These are phyloP conservation scores for Teratosphaeria nubilosa DNA, from an alignment of 2,329 filamentous ascomycete species.

Conservation along the genomic window DNA sequence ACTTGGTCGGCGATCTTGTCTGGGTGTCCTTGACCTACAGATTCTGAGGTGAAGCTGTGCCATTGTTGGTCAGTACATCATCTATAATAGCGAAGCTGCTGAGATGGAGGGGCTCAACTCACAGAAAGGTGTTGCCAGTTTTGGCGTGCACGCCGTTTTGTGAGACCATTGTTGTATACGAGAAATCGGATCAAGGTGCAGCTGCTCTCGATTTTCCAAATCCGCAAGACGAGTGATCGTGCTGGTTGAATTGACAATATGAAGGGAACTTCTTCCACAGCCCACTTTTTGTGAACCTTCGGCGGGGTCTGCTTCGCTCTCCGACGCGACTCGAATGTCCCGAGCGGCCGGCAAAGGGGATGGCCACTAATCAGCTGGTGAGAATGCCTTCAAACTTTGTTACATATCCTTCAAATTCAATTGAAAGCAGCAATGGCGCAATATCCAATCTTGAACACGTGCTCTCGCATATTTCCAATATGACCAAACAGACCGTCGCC, in stretches of 20 bases:
- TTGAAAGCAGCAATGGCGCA: background rate
- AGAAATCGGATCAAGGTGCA: background rate
- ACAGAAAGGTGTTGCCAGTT: slow-evolving; percentile 1
- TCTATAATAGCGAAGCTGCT: background rate
- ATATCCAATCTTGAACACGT: background rate
- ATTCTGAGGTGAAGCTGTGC: slow-evolving; percentile 41
- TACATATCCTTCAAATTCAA: background rate
- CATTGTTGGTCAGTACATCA: background rate
- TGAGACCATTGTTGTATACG: background rate
- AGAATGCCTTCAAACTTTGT: background rate
- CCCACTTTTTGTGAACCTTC: background rate
- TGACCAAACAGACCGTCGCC: background rate
- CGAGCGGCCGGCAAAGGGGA: background rate
- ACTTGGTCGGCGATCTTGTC: slow-evolving; percentile 63
- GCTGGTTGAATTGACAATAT: background rate
- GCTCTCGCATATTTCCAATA: background rate
- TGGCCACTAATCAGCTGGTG: background rate
- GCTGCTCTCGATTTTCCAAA: background rate
- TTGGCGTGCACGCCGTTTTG: background rate
- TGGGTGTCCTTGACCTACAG: slow-evolving; percentile 34
- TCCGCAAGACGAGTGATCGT: background rate
- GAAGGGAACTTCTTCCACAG: background rate
- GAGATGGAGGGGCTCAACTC: background rate
- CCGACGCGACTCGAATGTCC: background rate
- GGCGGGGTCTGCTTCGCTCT: background rate